These are phyloP conservation scores for Aspergillus texensis DNA, from an alignment of 2,329 filamentous ascomycete genomes.

Conservation along the genomic window DNA sequence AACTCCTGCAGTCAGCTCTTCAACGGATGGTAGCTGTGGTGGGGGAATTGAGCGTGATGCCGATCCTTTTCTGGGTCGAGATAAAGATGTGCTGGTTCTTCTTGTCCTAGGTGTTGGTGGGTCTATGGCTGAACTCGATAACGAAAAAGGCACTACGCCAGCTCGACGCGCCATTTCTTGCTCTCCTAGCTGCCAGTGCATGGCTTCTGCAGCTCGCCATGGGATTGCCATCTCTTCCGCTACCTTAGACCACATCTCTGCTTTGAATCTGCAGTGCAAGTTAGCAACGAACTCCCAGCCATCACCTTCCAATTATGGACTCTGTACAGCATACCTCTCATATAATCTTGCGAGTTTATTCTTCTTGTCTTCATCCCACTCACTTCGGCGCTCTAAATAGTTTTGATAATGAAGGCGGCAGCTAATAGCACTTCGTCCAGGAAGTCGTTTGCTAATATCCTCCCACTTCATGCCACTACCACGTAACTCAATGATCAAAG, in stretches of 20 bases:
- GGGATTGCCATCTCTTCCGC: constrained; percentile 93
- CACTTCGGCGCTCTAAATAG: constrained; percentile 86
- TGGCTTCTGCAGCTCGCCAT: constrained; percentile 93
- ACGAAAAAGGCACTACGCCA: constrained; percentile 81
- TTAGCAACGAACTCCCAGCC: constrained; percentile 11
- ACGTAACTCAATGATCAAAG: constrained; percentile 88
- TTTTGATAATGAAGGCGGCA: constrained; percentile 97
- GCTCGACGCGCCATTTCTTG: constrained; percentile 91
- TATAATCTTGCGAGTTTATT: constrained; percentile 94
- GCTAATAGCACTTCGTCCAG: constrained; percentile 89
- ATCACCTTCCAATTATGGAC: not conserved
- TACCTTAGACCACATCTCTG: constrained; percentile 96
- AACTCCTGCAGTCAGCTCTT: constrained; percentile 51
- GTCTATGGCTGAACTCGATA: constrained; percentile 62
- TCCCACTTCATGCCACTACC: constrained; percentile 98
- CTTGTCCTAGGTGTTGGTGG: constrained; percentile 41
- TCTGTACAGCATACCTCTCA: constrained; percentile 71
- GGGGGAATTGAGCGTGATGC: constrained; percentile 40
- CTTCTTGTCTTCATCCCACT: constrained; percentile 97
- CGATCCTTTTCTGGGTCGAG: constrained; percentile 44
- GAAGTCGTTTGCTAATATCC: constrained; percentile 89
- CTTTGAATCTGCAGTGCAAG: constrained; percentile 72
- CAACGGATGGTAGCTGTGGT: constrained; percentile 46
- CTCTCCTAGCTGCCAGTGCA: constrained; percentile 97
- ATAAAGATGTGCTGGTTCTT: constrained; percentile 41